Evolutionary conservation across 192 early-diverging fungal genomes (phyloP).

Genomic region (Lobulomyces angularis): DNA sequence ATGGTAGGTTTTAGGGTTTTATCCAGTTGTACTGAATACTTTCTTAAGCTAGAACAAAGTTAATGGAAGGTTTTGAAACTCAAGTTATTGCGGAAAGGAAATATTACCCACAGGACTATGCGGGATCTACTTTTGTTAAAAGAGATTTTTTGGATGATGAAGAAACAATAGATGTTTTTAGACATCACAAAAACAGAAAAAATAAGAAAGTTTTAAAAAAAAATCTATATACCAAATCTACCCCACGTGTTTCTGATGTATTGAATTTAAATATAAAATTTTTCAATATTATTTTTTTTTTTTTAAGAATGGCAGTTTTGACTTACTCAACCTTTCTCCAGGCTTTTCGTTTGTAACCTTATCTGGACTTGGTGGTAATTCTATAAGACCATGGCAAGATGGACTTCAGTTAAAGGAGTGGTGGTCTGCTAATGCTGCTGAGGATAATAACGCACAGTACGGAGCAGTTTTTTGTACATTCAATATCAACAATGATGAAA

Average conservation of each 20-base stretch:
- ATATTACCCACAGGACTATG: constrained; percentile 7
- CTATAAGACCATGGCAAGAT: constrained; percentile 15
- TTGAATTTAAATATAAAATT: not conserved
- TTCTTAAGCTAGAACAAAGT: not conserved
- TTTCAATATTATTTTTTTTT: too few species aligned
- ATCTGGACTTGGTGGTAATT: constrained; percentile 27
- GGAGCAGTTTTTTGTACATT: constrained; percentile 24
- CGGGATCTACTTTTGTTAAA: constrained; percentile 14
- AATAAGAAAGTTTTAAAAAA: too few species aligned
- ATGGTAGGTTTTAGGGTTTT: constrained; percentile 15
- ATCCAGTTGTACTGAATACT: not conserved
- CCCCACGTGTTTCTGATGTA: not conserved
- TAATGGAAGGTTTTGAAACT: constrained; percentile 10
- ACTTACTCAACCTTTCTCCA: not conserved
- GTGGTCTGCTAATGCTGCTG: constrained; percentile 21
- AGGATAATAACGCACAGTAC: constrained; percentile 20
- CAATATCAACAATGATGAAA: constrained; percentile 6
- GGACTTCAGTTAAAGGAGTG: constrained; percentile 13
- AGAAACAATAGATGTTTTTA: too few species aligned
- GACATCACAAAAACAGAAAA: too few species aligned
- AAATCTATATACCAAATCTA: too few species aligned
- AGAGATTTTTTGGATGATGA: too few species aligned
- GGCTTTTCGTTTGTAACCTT: constrained; percentile 16
- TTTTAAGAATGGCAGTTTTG: too few species aligned
- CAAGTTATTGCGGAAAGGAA: constrained; percentile 5